Conservation (phyloP, 306 rosid genomes). For the Hylodesmum podocarpum region DNA sequence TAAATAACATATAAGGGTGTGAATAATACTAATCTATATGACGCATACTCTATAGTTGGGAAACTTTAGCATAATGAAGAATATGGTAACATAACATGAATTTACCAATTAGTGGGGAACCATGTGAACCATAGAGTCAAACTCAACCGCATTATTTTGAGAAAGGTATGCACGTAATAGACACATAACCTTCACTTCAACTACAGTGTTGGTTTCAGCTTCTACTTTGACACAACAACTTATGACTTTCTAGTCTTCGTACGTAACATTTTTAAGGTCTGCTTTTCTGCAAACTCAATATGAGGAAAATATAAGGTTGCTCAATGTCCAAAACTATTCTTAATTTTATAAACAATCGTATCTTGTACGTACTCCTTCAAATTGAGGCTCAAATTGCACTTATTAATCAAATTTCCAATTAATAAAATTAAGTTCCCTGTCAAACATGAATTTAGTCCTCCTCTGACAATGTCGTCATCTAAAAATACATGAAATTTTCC, state of each 20-base stretch:
- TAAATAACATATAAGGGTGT: not conserved
- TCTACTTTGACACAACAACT: not conserved
- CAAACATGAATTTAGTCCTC: not conserved
- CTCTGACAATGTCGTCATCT: not conserved
- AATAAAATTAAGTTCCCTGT: slow-evolving; percentile 9
- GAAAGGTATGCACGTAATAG: slow-evolving; percentile 37
- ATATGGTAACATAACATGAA: slow-evolving; percentile 30
- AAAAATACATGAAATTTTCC: too few relatives aligned
- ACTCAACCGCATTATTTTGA: slow-evolving; percentile 33
- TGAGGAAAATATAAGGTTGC: slow-evolving; percentile 9
- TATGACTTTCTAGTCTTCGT: not conserved
- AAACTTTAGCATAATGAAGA: slow-evolving; percentile 33
- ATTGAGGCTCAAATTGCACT: not conserved
- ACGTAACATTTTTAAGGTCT: slow-evolving; percentile 21
- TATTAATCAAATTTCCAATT: not conserved
- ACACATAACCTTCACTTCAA: slow-evolving; percentile 21
- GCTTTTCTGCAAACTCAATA: slow-evolving; percentile 15
- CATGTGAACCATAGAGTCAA: slow-evolving; percentile 16
- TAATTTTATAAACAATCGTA: not conserved
- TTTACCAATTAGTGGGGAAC: slow-evolving; percentile 42
- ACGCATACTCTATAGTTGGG: slow-evolving; percentile 8
- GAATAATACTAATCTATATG: not conserved
- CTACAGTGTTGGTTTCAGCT: not conserved
- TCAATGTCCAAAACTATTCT: slow-evolving; percentile 4
- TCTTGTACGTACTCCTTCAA: not conserved